Evolutionary conservation across 345 rosid species (phyloP).

Genomic region (Psidium guajava): DNA sequence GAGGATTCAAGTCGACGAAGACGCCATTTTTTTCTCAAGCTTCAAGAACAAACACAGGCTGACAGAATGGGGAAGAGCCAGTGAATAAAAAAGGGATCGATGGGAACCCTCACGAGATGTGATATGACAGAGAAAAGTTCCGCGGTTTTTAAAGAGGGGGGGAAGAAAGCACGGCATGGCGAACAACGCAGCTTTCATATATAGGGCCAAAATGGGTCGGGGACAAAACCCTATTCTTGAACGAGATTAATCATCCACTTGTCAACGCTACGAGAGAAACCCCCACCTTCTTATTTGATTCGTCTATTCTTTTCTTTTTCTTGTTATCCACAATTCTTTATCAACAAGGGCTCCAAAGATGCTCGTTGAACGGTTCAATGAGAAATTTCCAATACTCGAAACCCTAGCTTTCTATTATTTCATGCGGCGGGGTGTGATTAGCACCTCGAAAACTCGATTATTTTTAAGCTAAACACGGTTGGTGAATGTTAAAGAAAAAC

Average conservation of each 20-base stretch:
- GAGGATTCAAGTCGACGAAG: not conserved
- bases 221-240: not conserved
- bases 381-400: not conserved
- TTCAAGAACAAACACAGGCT: not conserved
- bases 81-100: not conserved
- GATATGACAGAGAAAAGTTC: not conserved
- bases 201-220: not conserved
- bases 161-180: not conserved
- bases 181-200: not conserved
- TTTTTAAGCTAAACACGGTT: not conserved
- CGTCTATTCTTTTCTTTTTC: not conserved
- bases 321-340: not conserved
- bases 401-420: not conserved
- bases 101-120: not conserved
- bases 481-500: not conserved
- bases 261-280: not conserved
- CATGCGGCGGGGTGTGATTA: not conserved
- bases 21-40: not conserved
- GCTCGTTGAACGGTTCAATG: not conserved
- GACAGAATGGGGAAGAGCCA: not conserved
- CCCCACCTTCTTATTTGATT: not conserved
- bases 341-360: not conserved
- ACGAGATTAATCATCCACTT: not conserved
- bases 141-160: not conserved
- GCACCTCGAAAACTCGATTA: not conserved